Percentiles rank a stretch among this genome's conserved stretches.
Evolutionary conservation across 257 asterid genomes (phyloP).

Genomic region (Salvia rosmarinus): DNA sequence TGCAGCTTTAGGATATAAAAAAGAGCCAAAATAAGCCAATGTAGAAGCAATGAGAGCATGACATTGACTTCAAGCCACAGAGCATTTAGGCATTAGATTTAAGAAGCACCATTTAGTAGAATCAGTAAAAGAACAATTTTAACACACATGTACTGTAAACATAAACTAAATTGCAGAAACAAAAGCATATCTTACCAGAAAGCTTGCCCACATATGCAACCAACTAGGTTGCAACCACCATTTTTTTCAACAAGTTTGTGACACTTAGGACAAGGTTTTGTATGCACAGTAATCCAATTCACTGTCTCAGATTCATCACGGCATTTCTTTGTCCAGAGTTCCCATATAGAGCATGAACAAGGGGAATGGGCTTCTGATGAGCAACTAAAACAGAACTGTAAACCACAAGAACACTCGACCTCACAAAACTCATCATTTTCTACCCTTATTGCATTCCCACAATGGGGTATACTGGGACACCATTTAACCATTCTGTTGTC

Average conservation of each 20-base stretch:
- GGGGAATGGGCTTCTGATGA: constrained; percentile 95
- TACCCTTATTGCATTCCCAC: constrained; percentile 95
- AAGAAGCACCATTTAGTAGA: constrained; percentile 18
- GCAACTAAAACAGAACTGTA: constrained; percentile 94
- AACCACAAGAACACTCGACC: constrained; percentile 94
- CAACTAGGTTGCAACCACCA: constrained; percentile 93
- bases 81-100: not conserved
- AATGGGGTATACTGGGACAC: constrained; percentile 98
- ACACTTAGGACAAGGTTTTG: constrained; percentile 96
- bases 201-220: constrained; percentile 95
- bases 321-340: constrained; percentile 92
- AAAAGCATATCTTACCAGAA: constrained; percentile 68
- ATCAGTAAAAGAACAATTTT: not conserved
- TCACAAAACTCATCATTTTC: constrained; percentile 84
- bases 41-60: not conserved
- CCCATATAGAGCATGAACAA: constrained; percentile 96
- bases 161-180: constrained; percentile 6
- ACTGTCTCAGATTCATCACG: constrained; percentile 97
- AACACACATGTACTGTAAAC: not conserved
- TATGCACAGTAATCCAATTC: constrained; percentile 88
- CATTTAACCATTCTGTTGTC: constrained; percentile 98
- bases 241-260: constrained; percentile 96
- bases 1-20: not conserved
- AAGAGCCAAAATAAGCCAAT: not conserved
- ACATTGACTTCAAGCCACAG: constrained; percentile 7